Conservation (phyloP, 2,329 filamentous ascomycete genomes). For the Endothia cerciana region DNA sequence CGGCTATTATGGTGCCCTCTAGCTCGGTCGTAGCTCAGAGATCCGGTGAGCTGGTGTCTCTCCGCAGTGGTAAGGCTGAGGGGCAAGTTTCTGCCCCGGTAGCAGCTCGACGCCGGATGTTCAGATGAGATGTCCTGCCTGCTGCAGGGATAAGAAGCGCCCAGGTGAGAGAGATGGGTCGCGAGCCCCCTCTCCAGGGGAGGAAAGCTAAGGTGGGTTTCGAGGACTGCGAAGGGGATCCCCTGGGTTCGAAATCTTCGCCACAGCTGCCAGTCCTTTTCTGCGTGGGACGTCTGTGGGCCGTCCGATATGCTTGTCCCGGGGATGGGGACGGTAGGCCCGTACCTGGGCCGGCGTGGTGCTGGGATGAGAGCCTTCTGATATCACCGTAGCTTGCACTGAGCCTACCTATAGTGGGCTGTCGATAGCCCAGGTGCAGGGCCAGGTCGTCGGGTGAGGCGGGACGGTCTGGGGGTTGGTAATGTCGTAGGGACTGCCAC, state of each 20-base stretch:
- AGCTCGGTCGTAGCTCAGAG: conserved; percentile 23
- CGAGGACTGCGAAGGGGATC: conserved; percentile 7
- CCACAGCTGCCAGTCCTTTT: conserved; percentile 12
- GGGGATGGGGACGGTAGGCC: conserved; percentile 10
- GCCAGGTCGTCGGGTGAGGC: background rate
- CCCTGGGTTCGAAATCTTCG: conserved; percentile 8
- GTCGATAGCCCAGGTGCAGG: background rate
- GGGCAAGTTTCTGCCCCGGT: background rate
- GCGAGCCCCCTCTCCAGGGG: background rate
- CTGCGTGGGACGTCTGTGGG: conserved; percentile 15
- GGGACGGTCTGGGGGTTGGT: background rate
- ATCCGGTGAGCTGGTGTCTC: conserved; percentile 17
- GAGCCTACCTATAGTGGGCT: background rate
- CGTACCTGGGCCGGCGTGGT: conserved; percentile 10
- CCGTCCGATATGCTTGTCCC: conserved; percentile 17
- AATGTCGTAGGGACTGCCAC: background rate
- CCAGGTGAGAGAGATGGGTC: conserved; percentile 15
- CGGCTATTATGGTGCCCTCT: conserved; percentile 21
- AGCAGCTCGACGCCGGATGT: conserved; percentile 1
- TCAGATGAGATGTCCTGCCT: conserved; percentile 14
- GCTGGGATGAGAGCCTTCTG: background rate
- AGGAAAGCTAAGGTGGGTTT: conserved; percentile 6
- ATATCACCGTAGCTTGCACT: background rate
- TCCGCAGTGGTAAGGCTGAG: conserved; percentile 10
- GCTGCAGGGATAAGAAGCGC: conserved; percentile 12